Evolutionary conservation across 2,329 filamentous ascomycete species (phyloP), one percentile per base, ranked within the genome.

Genomic region (Arthrobotrys megalospora): DNA sequence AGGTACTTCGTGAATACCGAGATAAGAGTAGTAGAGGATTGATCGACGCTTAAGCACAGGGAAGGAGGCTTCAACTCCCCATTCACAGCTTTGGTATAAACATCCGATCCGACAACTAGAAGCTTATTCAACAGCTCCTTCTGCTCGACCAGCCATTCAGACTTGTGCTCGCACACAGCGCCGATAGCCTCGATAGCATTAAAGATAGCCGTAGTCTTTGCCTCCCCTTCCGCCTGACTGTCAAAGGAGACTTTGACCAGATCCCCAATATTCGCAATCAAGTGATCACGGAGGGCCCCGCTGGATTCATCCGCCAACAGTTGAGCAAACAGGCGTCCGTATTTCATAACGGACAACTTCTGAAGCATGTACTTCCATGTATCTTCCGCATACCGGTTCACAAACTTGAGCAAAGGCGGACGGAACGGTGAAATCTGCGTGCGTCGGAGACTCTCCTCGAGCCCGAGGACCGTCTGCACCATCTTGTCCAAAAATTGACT

Each of bases 361-460:
- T 89, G 88, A n/a, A 91, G 87, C 80, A 98, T 91, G 82, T 94
- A 91, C 0, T 87, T 85, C 91, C 94, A 96, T 4, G 94, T 90
- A 82, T 99, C 94, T 80, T 92, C 92, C 0, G 96, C 91, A 83
- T 98, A 99, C 76, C 94, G 90, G 84, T 97, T 97, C 79, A 99
- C 88, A 83, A 97, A 99, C 82, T 93, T 93, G 84, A 97, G 94
- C 19, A 99, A 88, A 0, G 96, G 95, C 75, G 91, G 89, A 52
- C 96, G 89, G 87, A 99, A 98, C 0, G 95, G 95, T 82, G 94
- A 98, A 81, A 93, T 91, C 58, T 94, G 91, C 0, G 96, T 99
- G 77, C 96, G 88, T 36, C 96, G 90, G 45, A 99, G 86, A 80
- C 91, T 92, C 66, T 91, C 89, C 84, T 99, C 96, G 0, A 99